Evolutionary conservation across 306 rosid species (phyloP), one percentile per base, ranked within the genome.

Genomic region (Acacia melanoxylon): DNA sequence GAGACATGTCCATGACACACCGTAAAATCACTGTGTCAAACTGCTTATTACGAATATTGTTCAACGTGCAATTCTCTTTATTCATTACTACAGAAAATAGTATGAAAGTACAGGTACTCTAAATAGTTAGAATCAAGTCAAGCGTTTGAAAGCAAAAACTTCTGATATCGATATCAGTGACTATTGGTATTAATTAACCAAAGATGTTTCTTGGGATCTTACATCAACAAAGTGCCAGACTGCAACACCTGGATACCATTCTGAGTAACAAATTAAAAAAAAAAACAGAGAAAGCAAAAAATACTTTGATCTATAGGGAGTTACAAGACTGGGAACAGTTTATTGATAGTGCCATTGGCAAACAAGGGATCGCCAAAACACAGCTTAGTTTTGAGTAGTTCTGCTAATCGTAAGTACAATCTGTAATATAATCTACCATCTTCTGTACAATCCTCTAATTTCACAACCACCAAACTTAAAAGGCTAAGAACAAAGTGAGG

Each of bases 381-480:
- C 83, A 79, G 81, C 86, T 83, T 83, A 81, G 80, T 80, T 77
- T 74, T 76, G 63, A 59, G 63, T 44, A 81, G 85, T 79, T 86
- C 77, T 48, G 72, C 82, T 80, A 56, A 62, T 86, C 52, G 89
- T 85, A 91, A 44, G 80, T 75, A 79, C 84, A 86, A 82, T 72
- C 75, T 86, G 68, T 75, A 75, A 84, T 84, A 88, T 84, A 37
- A 37, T 37, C 41, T 37, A 82, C 78, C 54, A 83, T 84, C 88
- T 86, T 85, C 90, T 91, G 92, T 89, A 85, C 94, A 89, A 76
- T 83, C 87, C 86, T 87, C 90, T 78, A 85, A 71, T 68, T 78
- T 76, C 83, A 85, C 77, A 80, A 74, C 84, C 92, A 87, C 85
- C 73, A 69, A 59, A 40, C 78, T 46, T 35, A 59, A 56, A 42